A percentile compares a stretch with the other conserved stretches of the same genome.
These are phyloP conservation scores for Barnettozyma vustinii DNA, from an alignment of 805 yeast species.

Conservation along the genomic window DNA sequence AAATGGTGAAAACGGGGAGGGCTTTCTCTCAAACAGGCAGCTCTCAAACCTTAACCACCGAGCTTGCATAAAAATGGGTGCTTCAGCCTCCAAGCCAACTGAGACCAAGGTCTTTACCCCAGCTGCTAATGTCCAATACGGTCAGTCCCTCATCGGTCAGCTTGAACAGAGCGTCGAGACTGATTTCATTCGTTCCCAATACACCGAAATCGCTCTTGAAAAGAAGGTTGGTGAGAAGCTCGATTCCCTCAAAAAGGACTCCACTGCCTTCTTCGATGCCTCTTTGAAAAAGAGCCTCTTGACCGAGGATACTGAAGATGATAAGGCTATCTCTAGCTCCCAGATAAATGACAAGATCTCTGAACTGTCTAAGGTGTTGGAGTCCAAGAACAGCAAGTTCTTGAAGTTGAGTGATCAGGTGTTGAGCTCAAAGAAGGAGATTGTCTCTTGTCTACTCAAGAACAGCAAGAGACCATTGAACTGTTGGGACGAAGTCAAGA, in stretches of 20 bases:
- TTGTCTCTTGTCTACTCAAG: slow-evolving; percentile 52
- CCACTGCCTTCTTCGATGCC: slow-evolving; percentile 46
- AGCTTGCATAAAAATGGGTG: slow-evolving; percentile 41
- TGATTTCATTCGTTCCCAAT: slow-evolving; percentile 66
- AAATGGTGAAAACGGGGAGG: neutral
- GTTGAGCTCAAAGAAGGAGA: slow-evolving; percentile 40
- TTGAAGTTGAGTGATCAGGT: slow-evolving; percentile 35
- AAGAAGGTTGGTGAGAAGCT: slow-evolving; percentile 57
- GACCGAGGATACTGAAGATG: slow-evolving; percentile 29
- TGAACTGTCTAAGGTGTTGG: slow-evolving; percentile 32
- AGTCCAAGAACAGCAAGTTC: slow-evolving; percentile 30
- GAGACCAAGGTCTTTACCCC: slow-evolving; percentile 66
- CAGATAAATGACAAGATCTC: slow-evolving; percentile 38
- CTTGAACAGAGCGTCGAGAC: slow-evolving; percentile 60
- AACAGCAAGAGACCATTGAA: slow-evolving; percentile 64
- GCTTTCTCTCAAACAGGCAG: neutral
- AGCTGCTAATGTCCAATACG: slow-evolving; percentile 60
- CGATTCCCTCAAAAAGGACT: slow-evolving; percentile 45
- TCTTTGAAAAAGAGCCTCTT: slow-evolving; percentile 40
- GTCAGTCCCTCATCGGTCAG: slow-evolving; percentile 57
- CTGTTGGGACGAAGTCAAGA: slow-evolving; percentile 77
- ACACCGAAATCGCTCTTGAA: slow-evolving; percentile 60
- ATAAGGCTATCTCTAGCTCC: slow-evolving; percentile 26
- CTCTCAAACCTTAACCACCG: neutral
- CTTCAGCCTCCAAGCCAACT: slow-evolving; percentile 50